phyloP scores from a whole-genome alignment of 257 asterid species.

The Echites panduratus region DNA sequence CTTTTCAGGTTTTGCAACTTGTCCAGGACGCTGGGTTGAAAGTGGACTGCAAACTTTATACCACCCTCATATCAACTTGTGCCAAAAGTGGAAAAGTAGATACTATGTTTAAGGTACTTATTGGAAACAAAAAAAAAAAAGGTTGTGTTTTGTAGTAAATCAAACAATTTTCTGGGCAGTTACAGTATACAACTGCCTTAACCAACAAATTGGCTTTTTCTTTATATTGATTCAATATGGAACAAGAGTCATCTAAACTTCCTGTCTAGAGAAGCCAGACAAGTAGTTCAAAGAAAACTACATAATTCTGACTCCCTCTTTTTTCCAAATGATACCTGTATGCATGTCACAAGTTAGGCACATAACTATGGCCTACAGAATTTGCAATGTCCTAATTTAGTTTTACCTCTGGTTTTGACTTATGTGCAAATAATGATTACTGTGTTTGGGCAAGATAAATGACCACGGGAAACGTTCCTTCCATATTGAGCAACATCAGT shows the following conservation, averaged over 20 bases:
- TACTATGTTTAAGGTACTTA: constrained; percentile 77
- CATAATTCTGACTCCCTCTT: neutral
- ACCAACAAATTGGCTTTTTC: neutral
- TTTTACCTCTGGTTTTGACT: neutral
- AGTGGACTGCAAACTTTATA: constrained; percentile 94
- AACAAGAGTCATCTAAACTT: neutral
- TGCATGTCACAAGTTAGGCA: neutral
- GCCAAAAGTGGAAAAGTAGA: constrained; percentile 97
- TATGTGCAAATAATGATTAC: neutral
- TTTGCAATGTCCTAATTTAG: neutral
- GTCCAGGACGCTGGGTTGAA: constrained; percentile 65
- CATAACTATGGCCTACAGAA: neutral
- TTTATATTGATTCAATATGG: neutral
- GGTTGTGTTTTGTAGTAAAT: neutral
- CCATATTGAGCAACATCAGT: neutral
- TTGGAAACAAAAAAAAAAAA: neutral
- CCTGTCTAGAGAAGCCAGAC: neutral
- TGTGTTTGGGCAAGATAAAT: neutral
- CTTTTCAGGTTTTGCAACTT: constrained; percentile 64
- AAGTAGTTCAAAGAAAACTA: neutral
- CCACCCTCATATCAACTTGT: constrained; percentile 89
- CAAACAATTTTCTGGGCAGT: neutral
- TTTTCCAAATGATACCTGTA: neutral
- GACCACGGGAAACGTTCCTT: neutral
- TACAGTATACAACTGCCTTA: neutral